A percentile compares a stretch with the other conserved stretches of the same genome.
These are phyloP conservation scores for Neurospora discreta DNA, from an alignment of 495 filamentous ascomycete species.

Conservation along the genomic window DNA sequence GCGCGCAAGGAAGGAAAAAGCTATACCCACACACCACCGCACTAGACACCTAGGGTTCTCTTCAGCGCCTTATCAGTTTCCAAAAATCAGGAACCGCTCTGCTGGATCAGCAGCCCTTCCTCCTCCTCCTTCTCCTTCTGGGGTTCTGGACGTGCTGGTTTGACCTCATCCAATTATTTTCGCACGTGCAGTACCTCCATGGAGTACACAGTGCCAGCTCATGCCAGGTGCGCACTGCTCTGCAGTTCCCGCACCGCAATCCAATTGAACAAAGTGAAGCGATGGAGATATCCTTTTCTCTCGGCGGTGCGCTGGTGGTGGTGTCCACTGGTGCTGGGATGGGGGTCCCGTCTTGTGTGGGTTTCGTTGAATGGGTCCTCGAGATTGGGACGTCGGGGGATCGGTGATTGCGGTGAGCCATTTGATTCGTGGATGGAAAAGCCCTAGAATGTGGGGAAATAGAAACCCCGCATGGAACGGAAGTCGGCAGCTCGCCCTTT, in stretches of 20 bases:
- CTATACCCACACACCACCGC: background rate
- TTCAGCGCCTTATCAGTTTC: background rate
- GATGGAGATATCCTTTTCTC: background rate
- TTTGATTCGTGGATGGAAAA: background rate
- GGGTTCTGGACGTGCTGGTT: background rate
- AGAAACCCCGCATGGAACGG: background rate
- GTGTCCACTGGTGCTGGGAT: background rate
- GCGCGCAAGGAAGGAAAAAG: background rate
- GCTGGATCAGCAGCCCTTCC: background rate
- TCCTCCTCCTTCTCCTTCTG: background rate
- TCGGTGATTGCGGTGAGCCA: background rate
- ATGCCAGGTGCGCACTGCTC: background rate
- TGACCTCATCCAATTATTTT: background rate
- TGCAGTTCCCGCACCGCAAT: background rate
- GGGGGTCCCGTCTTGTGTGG: background rate
- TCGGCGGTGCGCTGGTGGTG: background rate
- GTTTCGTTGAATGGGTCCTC: background rate
- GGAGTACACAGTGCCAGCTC: background rate
- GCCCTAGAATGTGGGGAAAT: background rate
- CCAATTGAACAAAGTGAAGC: background rate
- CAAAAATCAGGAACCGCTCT: background rate
- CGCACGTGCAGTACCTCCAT: background rate
- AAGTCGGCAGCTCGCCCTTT: slow-evolving; percentile 4
- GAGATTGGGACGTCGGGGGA: background rate
- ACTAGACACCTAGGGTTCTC: background rate